phyloP scores from a whole-genome alignment of 2,329 filamentous ascomycete species.

The Cordyceps fumosorosea region DNA sequence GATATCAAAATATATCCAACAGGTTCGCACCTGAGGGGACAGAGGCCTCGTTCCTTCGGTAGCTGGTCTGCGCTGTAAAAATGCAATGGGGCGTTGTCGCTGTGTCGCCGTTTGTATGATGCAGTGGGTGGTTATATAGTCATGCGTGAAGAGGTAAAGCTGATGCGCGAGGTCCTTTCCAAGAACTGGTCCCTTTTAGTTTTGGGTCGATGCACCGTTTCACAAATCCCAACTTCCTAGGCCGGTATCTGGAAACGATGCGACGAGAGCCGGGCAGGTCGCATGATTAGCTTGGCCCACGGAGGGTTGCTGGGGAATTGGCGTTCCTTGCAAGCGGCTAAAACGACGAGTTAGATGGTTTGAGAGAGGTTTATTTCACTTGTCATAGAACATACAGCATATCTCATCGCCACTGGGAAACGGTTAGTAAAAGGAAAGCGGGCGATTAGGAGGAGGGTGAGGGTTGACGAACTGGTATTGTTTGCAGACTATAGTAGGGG shows the following conservation, averaged over 20 bases:
- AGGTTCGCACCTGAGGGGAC: neutral
- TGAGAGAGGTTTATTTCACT: slow-evolving; percentile 14
- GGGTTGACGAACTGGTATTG: slow-evolving; percentile 35
- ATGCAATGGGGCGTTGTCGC: neutral
- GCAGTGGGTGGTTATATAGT: slow-evolving; percentile 1
- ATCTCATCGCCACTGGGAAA: slow-evolving; percentile 36
- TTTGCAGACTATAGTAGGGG: slow-evolving; percentile 37
- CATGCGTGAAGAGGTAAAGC: slow-evolving; percentile 10
- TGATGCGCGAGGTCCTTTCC: neutral
- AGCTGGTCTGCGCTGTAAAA: neutral
- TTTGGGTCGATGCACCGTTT: neutral
- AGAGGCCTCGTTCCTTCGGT: neutral
- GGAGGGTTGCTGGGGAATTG: slow-evolving; percentile 32
- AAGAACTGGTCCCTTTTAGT: neutral
- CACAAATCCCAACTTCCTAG: slow-evolving; percentile 8
- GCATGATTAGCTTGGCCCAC: slow-evolving; percentile 32
- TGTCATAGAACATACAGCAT: slow-evolving; percentile 31
- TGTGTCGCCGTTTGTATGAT: slow-evolving; percentile 5
- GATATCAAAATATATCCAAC: neutral
- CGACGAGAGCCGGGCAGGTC: slow-evolving; percentile 22
- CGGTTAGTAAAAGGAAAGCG: slow-evolving; percentile 19
- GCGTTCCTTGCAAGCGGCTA: slow-evolving; percentile 34
- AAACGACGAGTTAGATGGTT: slow-evolving; percentile 12
- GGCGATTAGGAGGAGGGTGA: neutral
- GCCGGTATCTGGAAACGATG: slow-evolving; percentile 16